Evolutionary conservation across 2,329 filamentous ascomycete genomes (phyloP).

Genomic region (Celoporthe dispersa): DNA sequence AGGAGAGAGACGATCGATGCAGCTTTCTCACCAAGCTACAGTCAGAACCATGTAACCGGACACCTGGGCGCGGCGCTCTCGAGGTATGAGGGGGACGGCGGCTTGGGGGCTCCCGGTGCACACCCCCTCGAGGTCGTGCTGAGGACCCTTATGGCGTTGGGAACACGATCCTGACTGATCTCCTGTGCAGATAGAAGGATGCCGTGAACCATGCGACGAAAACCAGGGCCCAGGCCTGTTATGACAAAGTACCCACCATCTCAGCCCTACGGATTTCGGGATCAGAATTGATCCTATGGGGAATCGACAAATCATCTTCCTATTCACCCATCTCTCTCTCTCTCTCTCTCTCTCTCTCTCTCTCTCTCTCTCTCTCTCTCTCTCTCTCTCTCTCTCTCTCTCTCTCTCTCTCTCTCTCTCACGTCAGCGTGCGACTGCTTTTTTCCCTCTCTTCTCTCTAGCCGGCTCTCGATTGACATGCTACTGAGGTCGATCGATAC

Average conservation of each 20-base stretch:
- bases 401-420: background rate
- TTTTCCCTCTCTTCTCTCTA: background rate
- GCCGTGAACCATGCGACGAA: background rate
- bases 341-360: too few species aligned
- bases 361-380: too few species aligned
- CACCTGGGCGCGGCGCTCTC: background rate
- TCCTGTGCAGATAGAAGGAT: background rate
- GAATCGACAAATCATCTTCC: background rate
- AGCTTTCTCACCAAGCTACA: background rate
- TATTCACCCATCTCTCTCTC: background rate
- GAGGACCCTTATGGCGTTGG: background rate
- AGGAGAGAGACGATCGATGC: background rate
- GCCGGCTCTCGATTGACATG: background rate
- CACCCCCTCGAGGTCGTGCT: background rate
- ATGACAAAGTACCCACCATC: slow-evolving; percentile 5
- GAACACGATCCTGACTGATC: slow-evolving; percentile 5
- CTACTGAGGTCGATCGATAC: background rate
- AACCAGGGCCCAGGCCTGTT: background rate
- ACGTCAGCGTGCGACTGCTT: background rate
- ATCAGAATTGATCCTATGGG: background rate
- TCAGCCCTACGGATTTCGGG: slow-evolving; percentile 6
- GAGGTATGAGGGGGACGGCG: background rate
- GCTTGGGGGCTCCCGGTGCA: too few species aligned
- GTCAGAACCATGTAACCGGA: background rate
- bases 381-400: too few species aligned